Evolutionary conservation across 2,329 filamentous ascomycete species (phyloP).

Genomic region (Aspergillus awamori): DNA sequence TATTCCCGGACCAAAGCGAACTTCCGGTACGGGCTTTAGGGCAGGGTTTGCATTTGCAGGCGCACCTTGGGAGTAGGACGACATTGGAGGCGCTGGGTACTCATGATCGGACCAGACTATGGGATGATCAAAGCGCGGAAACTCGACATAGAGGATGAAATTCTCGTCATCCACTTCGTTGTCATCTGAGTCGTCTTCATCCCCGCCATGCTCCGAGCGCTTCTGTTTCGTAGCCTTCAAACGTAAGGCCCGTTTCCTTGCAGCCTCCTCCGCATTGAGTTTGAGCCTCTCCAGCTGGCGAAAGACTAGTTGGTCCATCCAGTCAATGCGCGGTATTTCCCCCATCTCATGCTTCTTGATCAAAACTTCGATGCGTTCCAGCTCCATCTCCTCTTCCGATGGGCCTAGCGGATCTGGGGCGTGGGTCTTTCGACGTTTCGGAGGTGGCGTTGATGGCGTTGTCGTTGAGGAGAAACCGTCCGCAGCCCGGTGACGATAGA

Average conservation of each 20-base stretch:
- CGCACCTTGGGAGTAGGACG: slow-evolving; percentile 68
- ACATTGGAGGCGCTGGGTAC: slow-evolving; percentile 82
- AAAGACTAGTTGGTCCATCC: slow-evolving; percentile 94
- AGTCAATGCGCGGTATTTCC: slow-evolving; percentile 88
- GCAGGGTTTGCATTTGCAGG: slow-evolving; percentile 69
- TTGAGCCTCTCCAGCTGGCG: slow-evolving; percentile 81
- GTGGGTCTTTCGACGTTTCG: slow-evolving; percentile 56
- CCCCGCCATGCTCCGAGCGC: slow-evolving; percentile 36
- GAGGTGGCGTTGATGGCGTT: slow-evolving; percentile 71
- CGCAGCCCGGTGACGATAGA: slow-evolving; percentile 79
- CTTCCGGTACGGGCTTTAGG: slow-evolving; percentile 79
- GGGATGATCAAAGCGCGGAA: slow-evolving; percentile 93
- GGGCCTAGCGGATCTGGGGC: slow-evolving; percentile 50
- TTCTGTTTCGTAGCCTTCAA: slow-evolving; percentile 39
- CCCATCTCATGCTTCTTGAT: slow-evolving; percentile 99
- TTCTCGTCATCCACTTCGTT: slow-evolving; percentile 59
- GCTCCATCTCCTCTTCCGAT: slow-evolving; percentile 76
- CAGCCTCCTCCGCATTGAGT: slow-evolving; percentile 64
- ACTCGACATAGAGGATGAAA: slow-evolving; percentile 85
- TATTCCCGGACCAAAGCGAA: slow-evolving; percentile 88
- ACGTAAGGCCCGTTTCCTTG: slow-evolving; percentile 57
- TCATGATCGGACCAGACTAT: slow-evolving; percentile 94
- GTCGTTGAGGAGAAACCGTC: slow-evolving; percentile 80
- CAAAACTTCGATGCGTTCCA: slow-evolving; percentile 83
- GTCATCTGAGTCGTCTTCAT: slow-evolving; percentile 44